Percentiles rank a stretch among this genome's conserved stretches.
phyloP scores from a whole-genome alignment of 805 yeast genomes.

The Ogataea parapolymorpha region DNA sequence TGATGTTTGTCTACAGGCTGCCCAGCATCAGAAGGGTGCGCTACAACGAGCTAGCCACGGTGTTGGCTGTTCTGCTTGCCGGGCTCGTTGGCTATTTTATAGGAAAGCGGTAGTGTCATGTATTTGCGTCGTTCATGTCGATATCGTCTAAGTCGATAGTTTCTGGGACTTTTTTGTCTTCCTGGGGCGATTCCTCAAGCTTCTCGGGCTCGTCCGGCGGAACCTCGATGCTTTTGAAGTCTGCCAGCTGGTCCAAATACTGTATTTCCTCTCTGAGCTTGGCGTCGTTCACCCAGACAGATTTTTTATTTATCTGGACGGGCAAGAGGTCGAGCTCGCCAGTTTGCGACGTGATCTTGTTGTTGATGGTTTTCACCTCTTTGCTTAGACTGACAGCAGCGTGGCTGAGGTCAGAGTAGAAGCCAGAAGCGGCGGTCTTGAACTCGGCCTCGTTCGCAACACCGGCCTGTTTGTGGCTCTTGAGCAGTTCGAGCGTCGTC shows the following conservation, averaged over 20 bases:
- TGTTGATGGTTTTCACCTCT: slow-evolving; percentile 65
- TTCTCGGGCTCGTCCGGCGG: slow-evolving; percentile 4
- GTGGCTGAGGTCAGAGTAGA: slow-evolving; percentile 53
- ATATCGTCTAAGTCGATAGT: slow-evolving; percentile 14
- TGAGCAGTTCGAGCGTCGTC: slow-evolving; percentile 40
- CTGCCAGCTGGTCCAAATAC: slow-evolving; percentile 30
- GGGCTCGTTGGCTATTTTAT: not conserved
- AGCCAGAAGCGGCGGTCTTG: slow-evolving; percentile 40
- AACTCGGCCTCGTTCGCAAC: slow-evolving; percentile 36
- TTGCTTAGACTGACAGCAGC: slow-evolving; percentile 59
- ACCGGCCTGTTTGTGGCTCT: slow-evolving; percentile 30
- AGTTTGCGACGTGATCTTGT: slow-evolving; percentile 43
- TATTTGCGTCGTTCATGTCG: slow-evolving; percentile 6
- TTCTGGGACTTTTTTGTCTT: slow-evolving; percentile 2
- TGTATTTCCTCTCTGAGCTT: slow-evolving; percentile 50
- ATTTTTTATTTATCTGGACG: slow-evolving; percentile 64
- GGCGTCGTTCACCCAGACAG: slow-evolving; percentile 59
- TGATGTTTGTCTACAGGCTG: slow-evolving; percentile 6
- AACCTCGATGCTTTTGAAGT: slow-evolving; percentile 1
- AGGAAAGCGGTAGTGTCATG: not conserved
- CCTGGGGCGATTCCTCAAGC: not conserved
- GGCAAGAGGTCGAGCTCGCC: slow-evolving; percentile 50
- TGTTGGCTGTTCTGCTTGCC: not conserved
- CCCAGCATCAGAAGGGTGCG: slow-evolving; percentile 5
- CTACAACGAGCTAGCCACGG: slow-evolving; percentile 1